Evolutionary conservation across 257 asterid genomes (phyloP), one percentile per base, ranked within the genome.

Genomic region (Verbena officinalis): DNA sequence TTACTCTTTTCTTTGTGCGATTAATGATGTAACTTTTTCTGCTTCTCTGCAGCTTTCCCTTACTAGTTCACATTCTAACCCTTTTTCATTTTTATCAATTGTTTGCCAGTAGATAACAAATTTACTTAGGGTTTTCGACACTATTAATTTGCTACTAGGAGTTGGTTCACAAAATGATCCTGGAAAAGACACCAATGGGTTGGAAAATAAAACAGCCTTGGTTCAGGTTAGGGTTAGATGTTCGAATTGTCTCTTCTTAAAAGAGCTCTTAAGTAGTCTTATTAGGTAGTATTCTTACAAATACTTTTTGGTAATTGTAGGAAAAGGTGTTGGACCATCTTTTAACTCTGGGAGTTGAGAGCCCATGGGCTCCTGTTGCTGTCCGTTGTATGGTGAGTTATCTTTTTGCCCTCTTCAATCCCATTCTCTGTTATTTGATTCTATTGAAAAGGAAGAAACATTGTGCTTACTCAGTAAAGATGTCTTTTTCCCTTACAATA

Each of bases 331-430:
- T 89, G 81, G 94, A 85, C 79, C 84, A 93, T 81, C 89, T 93
- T 63, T 66, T 92, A 67, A 72, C 89, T 97, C 69, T 92, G 77
- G 97, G 96, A 74, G 96, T 92, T 68, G 98, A 92, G 82, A 89
- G 93, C 81, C 98, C 84, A 65, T 87, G 98, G 98, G 96, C 98
- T 64, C 96, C 97, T 43, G 89, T 89, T 58, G 80, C 95, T 73
- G 83, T 89, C 45, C 98, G 96, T 59, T 87, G 98, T 76, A 77
- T 68, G 80, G 98, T 93, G 78, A 84, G 89, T 16, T 53, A 54
- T 20, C 45, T 14, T 17, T 24, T 12, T 65, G 36, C 24, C 22
- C 13, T 9, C 55, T 54, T 42, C 62, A 51, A 15, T 36, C 16
- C 39, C 15, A 20, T 20, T 19, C 31, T 50, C n/a, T 50, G 7